These are phyloP conservation scores for Pseudoturritis turrita DNA, from an alignment of 345 rosid genomes.

Conservation along the genomic window DNA sequence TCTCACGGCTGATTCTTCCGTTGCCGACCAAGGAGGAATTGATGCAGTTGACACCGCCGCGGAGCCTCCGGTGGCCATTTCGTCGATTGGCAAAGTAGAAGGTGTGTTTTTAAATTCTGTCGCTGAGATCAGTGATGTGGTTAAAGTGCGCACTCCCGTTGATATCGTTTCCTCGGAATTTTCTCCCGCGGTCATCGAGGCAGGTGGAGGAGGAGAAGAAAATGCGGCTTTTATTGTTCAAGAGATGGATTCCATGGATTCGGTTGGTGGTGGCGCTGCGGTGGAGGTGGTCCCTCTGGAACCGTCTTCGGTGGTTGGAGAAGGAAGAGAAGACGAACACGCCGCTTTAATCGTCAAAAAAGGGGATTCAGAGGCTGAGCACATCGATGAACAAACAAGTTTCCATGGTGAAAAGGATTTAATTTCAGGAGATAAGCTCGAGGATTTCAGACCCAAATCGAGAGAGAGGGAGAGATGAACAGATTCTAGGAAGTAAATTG, in stretches of 20 bases:
- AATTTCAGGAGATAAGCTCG: too few species aligned
- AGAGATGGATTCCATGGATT: conserved; percentile 20
- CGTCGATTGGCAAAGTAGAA: too few species aligned
- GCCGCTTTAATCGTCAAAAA: conserved; percentile 20
- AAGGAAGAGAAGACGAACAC: conserved; percentile 18
- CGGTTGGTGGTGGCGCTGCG: background rate
- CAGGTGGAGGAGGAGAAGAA: conserved; percentile 25
- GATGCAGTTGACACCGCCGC: too few species aligned
- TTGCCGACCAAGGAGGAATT: too few species aligned
- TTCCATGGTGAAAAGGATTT: conserved; percentile 11
- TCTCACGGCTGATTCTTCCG: too few species aligned
- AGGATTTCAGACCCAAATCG: too few species aligned
- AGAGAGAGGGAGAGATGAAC: too few species aligned
- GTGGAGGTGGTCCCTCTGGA: background rate
- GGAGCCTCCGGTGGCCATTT: too few species aligned
- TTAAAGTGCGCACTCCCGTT: background rate
- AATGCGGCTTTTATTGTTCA: conserved; percentile 3
- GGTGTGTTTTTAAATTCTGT: too few species aligned
- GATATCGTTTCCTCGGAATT: background rate
- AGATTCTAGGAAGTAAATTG: too few species aligned
- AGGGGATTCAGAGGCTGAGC: conserved; percentile 13
- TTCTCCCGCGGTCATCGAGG: background rate
- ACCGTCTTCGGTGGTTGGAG: background rate
- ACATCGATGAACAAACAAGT: too few species aligned
- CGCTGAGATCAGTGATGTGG: conserved; percentile 19